Evolutionary conservation across 352 stramenopile genomes (phyloP).

Genomic region (Thraustochytrium striatum): DNA sequence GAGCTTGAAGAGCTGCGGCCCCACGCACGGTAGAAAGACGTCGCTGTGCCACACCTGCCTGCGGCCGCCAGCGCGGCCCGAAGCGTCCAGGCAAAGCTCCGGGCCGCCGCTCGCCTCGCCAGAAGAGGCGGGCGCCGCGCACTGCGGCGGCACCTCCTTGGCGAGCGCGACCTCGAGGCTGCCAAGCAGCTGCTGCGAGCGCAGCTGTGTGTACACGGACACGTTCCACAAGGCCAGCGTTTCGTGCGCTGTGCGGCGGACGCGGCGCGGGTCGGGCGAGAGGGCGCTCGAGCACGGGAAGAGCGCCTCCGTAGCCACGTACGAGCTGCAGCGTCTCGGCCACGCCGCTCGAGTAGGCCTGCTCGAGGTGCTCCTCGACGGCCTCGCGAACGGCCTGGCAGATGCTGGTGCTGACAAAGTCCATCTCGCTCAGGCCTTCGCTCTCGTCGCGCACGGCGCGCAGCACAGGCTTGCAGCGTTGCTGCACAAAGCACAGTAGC

Average conservation of each 20-base stretch:
- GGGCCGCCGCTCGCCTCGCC: too few species aligned
- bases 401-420: constrained; percentile 17
- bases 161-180: not conserved
- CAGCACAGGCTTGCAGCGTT: not conserved
- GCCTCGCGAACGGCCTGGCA: not conserved
- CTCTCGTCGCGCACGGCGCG: not conserved
- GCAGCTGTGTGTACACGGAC: constrained; percentile 29
- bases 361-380: constrained; percentile 24
- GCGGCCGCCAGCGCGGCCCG: not conserved
- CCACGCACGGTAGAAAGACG: not conserved
- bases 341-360: constrained; percentile 32
- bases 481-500: constrained; percentile 25
- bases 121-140: not conserved
- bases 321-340: constrained; percentile 26
- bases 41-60: constrained; percentile 3
- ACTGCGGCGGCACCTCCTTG: not conserved
- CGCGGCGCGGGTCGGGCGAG: not conserved
- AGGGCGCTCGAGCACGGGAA: constrained; percentile 8
- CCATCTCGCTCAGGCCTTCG: constrained; percentile 20
- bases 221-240: constrained; percentile 40
- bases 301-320: constrained; percentile 8
- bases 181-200: constrained; percentile 21
- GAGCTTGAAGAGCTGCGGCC: constrained; percentile 12
- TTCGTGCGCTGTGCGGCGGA: not conserved
- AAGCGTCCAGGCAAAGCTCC: not conserved